These are phyloP conservation scores for Rutstroemia sydowiana DNA, from an alignment of 2,329 filamentous ascomycete genomes.

Conservation along the genomic window DNA sequence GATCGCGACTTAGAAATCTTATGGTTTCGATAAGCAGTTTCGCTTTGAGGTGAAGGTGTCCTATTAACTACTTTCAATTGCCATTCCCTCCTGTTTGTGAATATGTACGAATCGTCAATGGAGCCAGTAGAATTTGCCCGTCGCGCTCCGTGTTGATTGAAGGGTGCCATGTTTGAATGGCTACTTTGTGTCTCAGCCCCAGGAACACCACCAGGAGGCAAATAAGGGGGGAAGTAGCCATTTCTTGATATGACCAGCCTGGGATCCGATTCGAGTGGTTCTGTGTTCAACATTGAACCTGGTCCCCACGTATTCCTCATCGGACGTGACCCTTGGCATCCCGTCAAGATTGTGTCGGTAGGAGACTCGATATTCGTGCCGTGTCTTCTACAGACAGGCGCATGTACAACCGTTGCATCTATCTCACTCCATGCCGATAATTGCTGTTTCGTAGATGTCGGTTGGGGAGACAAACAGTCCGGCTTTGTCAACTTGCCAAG, in stretches of 20 bases:
- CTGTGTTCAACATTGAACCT: not conserved
- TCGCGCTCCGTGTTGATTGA: not conserved
- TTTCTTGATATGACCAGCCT: constrained; percentile 10
- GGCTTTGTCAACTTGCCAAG: constrained; percentile 23
- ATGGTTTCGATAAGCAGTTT: not conserved
- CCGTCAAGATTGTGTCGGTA: too few relatives aligned
- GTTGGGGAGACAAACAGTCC: not conserved
- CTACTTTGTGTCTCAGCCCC: not conserved
- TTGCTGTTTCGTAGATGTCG: constrained; percentile 17
- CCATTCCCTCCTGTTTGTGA: not conserved
- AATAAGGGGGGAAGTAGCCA: constrained; percentile 8
- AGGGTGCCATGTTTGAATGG: not conserved
- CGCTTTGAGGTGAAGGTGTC: constrained; percentile 1
- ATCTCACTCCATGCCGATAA: constrained; percentile 20
- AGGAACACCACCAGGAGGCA: not conserved
- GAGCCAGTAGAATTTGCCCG: constrained; percentile 1
- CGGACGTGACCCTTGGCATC: not conserved
- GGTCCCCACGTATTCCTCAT: not conserved
- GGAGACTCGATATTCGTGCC: too few relatives aligned
- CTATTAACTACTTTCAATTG: not conserved
- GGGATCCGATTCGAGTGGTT: constrained; percentile 4
- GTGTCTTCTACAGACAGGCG: constrained; percentile 17
- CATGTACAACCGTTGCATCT: constrained; percentile 7
- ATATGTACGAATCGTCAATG: not conserved
- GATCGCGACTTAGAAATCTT: constrained; percentile 1